These are phyloP conservation scores for Aureobasidium zeae DNA, from an alignment of 2,329 filamentous ascomycete genomes.

Conservation along the genomic window DNA sequence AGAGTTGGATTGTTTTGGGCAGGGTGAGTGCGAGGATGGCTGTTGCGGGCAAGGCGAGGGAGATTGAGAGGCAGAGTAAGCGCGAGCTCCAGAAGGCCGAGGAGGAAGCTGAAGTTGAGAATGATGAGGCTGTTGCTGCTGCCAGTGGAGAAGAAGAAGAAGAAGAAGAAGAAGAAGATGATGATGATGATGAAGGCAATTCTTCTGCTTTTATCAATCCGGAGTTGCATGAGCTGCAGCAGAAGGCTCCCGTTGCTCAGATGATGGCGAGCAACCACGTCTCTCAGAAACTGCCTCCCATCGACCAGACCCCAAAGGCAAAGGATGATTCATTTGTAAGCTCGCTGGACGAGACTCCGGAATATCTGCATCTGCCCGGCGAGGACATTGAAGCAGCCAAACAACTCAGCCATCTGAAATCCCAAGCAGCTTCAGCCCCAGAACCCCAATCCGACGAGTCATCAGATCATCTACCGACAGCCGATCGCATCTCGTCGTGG, in stretches of 20 bases:
- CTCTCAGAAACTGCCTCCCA: not conserved
- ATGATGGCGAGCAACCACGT: not conserved
- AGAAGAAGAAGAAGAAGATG: not conserved
- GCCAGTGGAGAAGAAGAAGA: slow-evolving; percentile 3
- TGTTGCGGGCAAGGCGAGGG: not conserved
- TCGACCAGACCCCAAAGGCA: not conserved
- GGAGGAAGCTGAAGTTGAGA: not conserved
- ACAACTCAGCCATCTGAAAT: slow-evolving; percentile 3
- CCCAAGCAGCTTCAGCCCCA: not conserved
- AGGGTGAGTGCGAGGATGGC: not conserved
- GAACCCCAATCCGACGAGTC: not conserved
- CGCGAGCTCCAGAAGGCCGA: slow-evolving; percentile 1
- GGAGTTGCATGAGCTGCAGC: too few species aligned
- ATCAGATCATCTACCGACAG: not conserved
- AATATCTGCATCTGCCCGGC: not conserved
- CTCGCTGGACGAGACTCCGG: too few species aligned
- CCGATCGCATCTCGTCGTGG: slow-evolving; percentile 5
- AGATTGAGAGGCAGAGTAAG: slow-evolving; percentile 4
- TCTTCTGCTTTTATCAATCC: too few species aligned
- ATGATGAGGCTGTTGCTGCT: not conserved
- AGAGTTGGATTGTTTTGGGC: slow-evolving; percentile 4
- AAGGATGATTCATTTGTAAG: too few species aligned
- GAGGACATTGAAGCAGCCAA: slow-evolving; percentile 8
- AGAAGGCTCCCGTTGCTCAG: slow-evolving; percentile 4
- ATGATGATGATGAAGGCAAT: not conserved